Evolutionary conservation across 371 early-diverging fungal genomes (phyloP), one percentile per base, ranked within the genome.

Genomic region (Neoconidiobolus thromboides): DNA sequence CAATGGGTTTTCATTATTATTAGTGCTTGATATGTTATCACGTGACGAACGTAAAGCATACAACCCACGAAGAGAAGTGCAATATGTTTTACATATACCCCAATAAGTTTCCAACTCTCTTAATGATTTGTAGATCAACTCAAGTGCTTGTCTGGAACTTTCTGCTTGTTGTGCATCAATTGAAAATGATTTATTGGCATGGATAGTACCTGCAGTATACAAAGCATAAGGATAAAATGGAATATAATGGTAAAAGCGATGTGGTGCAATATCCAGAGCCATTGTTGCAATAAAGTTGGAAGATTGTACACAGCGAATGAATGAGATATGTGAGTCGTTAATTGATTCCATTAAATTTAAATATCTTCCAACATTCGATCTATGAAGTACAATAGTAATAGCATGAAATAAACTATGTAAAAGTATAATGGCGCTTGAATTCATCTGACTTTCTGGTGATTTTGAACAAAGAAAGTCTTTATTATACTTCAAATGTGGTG

Each of bases 51-150:
- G 5, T 43, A 57, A 36, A 5, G 57, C 57, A 44, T 57, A 57
- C 57, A 57, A 43, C 43, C 57, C 57, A 10, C 57, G 41, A 12
- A 57, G 44, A 10, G 57, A 57, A 40, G 57, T 57, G 44, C 57
- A 57, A 36, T 57, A 57, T 9, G 57, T 44, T 44, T 57, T 57
- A 44, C 38, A 40, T 9, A 57, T 44, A 36, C 57, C 57, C 57
- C 57, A 57, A 36, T 57, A 40, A 9, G 41, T 43, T 57, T 57
- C 38, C 5, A 57, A 37, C 2, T 41, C 41, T 6, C 2, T 41
- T 43, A 57, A 36, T 10, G 38, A 14, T 40, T 4, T 9, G 26
- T 57, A 57, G 44, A 57, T 46, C 12, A 57, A 40, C 43, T 57
- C 57, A 15, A 57, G 26, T 7, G 41, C 57, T 10, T 7, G 15